Evolutionary conservation across 2,329 filamentous ascomycete genomes (phyloP).

Genomic region (Arachnopeziza araneosa): DNA sequence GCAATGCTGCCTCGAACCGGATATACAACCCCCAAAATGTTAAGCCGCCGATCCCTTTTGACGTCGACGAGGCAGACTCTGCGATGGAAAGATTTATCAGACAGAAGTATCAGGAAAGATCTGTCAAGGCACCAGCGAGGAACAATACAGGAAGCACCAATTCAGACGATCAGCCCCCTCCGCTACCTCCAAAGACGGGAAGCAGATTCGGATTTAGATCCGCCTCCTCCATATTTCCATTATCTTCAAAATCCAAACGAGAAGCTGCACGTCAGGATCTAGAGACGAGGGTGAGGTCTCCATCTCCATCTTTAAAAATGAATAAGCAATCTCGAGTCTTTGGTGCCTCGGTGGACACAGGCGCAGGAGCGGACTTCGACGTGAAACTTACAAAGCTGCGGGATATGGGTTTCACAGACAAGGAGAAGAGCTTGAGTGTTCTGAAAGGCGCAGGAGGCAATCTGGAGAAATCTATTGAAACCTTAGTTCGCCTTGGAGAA

Average conservation of each 20-base stretch:
- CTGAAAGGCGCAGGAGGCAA: constrained; percentile 81
- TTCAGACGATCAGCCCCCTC: constrained; percentile 49
- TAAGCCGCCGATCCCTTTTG: constrained; percentile 78
- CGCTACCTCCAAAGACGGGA: constrained; percentile 56
- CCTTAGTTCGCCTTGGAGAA: constrained; percentile 77
- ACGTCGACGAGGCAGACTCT: constrained; percentile 86
- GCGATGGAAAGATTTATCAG: constrained; percentile 95
- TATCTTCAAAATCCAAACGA: constrained; percentile 44
- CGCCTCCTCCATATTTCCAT: constrained; percentile 47
- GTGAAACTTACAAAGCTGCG: constrained; percentile 70
- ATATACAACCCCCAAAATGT: constrained; percentile 82
- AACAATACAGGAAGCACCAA: constrained; percentile 39
- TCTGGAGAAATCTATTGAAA: constrained; percentile 79
- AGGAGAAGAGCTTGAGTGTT: constrained; percentile 73
- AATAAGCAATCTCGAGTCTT: constrained; percentile 62
- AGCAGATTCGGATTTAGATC: constrained; percentile 57
- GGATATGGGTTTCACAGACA: constrained; percentile 90
- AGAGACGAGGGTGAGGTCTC: constrained; percentile 5
- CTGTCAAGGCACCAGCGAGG: constrained; percentile 41
- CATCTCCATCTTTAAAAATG: constrained; percentile 23
- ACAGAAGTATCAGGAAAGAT: constrained; percentile 75
- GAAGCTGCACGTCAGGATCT: constrained; percentile 19
- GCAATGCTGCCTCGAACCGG: constrained; percentile 81
- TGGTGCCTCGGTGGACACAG: constrained; percentile 58
- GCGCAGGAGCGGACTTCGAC: constrained; percentile 55